Percentiles rank a stretch among this genome's conserved stretches.
phyloP scores from a whole-genome alignment of 352 stramenopile species.

The Globisporangium okanoganense region DNA sequence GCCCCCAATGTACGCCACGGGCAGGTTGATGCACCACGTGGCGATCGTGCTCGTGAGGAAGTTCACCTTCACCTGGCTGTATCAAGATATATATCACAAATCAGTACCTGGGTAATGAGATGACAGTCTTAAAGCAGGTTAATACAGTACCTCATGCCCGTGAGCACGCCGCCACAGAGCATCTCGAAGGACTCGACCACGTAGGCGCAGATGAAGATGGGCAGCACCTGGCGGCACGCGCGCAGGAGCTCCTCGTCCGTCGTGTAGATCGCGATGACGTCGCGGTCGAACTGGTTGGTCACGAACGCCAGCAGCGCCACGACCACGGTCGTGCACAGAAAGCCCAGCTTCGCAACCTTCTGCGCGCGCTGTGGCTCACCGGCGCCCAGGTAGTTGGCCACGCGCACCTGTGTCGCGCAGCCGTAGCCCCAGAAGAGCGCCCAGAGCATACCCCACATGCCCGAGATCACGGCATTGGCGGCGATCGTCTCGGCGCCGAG shows the following conservation, averaged over 20 bases:
- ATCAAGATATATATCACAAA: not conserved
- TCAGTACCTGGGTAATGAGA: not conserved
- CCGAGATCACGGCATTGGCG: constrained; percentile 66
- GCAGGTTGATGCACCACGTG: constrained; percentile 66
- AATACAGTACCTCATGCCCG: constrained; percentile 50
- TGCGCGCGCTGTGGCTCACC: constrained; percentile 45
- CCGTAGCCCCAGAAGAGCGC: constrained; percentile 79
- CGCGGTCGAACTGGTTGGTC: constrained; percentile 41
- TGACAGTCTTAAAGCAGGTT: not conserved
- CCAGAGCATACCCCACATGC: constrained; percentile 67
- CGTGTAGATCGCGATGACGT: constrained; percentile 59
- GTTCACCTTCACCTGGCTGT: constrained; percentile 55
- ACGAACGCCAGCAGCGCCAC: constrained; percentile 40
- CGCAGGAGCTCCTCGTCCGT: constrained; percentile 42
- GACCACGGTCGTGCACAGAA: constrained; percentile 48
- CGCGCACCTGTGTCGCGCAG: constrained; percentile 71
- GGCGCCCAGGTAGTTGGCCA: constrained; percentile 74
- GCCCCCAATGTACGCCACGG: constrained; percentile 51
- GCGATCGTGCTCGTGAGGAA: constrained; percentile 59
- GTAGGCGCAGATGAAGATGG: constrained; percentile 58
- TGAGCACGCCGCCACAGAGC: constrained; percentile 49
- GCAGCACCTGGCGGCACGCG: constrained; percentile 46
- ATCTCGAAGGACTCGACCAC: constrained; percentile 65
- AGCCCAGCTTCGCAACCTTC: constrained; percentile 45
- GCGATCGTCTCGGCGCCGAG: constrained; percentile 57